Evolutionary conservation across 2,329 filamentous ascomycete genomes (phyloP), one percentile per base, ranked within the genome.

Genomic region (Phialocephala sp.): DNA sequence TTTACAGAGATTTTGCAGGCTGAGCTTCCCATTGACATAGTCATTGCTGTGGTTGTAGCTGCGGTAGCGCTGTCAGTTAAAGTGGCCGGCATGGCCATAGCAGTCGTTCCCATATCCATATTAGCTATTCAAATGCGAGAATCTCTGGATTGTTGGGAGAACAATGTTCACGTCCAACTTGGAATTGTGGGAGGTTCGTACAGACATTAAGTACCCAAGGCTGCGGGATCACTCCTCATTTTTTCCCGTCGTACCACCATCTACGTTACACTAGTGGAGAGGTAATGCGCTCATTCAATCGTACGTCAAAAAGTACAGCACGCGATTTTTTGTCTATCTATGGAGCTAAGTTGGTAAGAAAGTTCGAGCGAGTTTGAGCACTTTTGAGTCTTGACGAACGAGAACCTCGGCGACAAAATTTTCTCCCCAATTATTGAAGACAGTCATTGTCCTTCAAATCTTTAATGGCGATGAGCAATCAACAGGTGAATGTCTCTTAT

Each of bases 51-150:
- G n/a, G 45, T 36, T 45, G 66, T 57, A 36, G 55, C 64, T 41
- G 65, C 50, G 1, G 60, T 39, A 5, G 61, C 27, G 12, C 52
- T 60, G 9, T 32, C 52, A 20, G 57, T 60, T 15, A 36, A 57
- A 57, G 59, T 59, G 22, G 65, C 63, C 8, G 57, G 52, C 47
- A 54, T 58, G 57, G 63, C 69, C 52, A 64, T 67, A 37, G 68
- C 66, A 1, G 65, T 58, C 18, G 63, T 66, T 52, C 59, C 68
- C 71, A 72, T 72, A 65, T 72, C 66, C 68, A 72, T 71, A 4
- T 64, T 67, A 20, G 24, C 4, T 20, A 9, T n/a, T 47, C 2
- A 11, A 8, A 22, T 47, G 12, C 4, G n/a, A 47, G 43, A 41
- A 41, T 41, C 37, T 41, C 9, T 12, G 9, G 9, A 8, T 41